Evolutionary conservation across 208 protist species (phyloP).

Genomic region (Blechomonas ayalai): DNA sequence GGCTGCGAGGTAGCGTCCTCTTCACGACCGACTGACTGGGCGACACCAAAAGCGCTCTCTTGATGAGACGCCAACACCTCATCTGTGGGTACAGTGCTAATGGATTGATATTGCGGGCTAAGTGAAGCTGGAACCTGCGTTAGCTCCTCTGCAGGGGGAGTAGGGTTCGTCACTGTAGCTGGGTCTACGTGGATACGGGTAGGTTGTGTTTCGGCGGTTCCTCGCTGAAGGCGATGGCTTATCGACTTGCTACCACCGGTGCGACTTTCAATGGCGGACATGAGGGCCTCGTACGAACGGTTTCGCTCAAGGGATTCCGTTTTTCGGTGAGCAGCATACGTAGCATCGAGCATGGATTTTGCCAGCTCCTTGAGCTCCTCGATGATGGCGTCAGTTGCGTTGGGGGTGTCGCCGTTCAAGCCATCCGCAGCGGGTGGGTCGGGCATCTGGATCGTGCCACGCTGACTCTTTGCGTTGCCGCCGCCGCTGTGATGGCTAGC

Average conservation of each 20-base stretch:
- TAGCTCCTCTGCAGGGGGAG: conserved; percentile 1
- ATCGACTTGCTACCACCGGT: conserved; percentile 2
- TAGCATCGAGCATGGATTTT: conserved; percentile 81
- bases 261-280: conserved; percentile 48
- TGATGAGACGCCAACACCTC: no score
- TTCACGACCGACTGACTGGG: not conserved
- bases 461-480: no score
- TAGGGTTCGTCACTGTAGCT: not conserved
- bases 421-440: conserved; percentile 1
- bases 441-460: no score
- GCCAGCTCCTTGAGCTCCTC: conserved; percentile 77
- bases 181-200: not conserved
- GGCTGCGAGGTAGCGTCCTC: not conserved
- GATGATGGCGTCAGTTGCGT: conserved; percentile 64
- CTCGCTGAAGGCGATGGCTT: not conserved
- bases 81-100: no score
- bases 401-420: no score
- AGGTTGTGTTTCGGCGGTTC: not conserved
- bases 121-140: conserved; percentile 11
- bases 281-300: conserved; percentile 63
- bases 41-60: no score
- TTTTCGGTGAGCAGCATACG: conserved; percentile 48
- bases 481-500: no score
- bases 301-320: conserved; percentile 31
- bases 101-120: conserved; percentile 10